Evolutionary conservation across 2,329 filamentous ascomycete species (phyloP).

Genomic region (Cucurbitaria berberidis): DNA sequence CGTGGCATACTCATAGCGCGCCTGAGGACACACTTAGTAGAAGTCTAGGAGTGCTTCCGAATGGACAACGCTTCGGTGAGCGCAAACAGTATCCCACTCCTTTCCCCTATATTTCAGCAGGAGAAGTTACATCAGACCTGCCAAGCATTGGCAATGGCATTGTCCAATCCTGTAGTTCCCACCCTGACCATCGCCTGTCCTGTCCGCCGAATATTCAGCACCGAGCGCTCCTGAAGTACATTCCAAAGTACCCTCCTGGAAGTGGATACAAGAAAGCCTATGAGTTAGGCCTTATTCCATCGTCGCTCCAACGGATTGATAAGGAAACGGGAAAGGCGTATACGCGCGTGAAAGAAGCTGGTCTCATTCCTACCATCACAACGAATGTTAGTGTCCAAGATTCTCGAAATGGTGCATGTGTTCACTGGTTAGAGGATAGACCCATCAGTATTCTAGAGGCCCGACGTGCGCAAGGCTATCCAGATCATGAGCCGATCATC

Average conservation of each 20-base stretch:
- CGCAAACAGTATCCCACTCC: constrained; percentile 61
- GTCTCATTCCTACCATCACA: constrained; percentile 67
- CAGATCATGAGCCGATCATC: constrained; percentile 72
- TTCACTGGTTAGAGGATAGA: constrained; percentile 73
- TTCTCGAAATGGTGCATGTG: constrained; percentile 57
- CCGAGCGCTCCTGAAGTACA: constrained; percentile 58
- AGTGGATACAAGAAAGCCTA: constrained; percentile 36
- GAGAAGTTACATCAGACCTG: constrained; percentile 64
- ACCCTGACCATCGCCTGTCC: constrained; percentile 70
- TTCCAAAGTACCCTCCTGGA: constrained; percentile 62
- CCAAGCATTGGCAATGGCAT: constrained; percentile 68
- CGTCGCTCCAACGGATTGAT: constrained; percentile 22
- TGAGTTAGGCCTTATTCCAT: constrained; percentile 47
- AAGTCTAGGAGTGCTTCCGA: constrained; percentile 58
- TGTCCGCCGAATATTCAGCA: constrained; percentile 20
- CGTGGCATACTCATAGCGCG: constrained; percentile 68
- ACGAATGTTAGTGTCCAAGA: constrained; percentile 62
- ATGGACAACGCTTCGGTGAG: constrained; percentile 60
- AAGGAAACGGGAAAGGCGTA: constrained; percentile 49
- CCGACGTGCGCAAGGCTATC: constrained; percentile 71
- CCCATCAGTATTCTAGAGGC: constrained; percentile 70
- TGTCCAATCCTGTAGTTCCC: constrained; percentile 65
- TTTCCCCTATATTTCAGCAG: constrained; percentile 64
- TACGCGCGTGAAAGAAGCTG: constrained; percentile 59
- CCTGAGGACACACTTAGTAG: constrained; percentile 46